Evolutionary conservation across 495 filamentous ascomycete species (phyloP).

Genomic region (Penicillium bialowiezense): DNA sequence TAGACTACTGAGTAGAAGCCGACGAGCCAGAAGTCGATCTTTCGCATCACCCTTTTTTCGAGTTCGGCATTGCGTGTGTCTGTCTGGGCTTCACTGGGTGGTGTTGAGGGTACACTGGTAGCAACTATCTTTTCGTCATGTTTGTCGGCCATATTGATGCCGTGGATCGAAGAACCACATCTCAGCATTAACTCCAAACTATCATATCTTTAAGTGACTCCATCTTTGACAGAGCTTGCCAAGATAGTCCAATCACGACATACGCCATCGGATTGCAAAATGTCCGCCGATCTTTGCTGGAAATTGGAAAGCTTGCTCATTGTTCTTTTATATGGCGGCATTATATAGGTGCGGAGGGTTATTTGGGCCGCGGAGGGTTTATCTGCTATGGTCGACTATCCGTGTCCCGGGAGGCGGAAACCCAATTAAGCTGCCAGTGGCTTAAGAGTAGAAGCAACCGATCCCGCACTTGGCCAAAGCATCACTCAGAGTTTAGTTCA

Average conservation of each 20-base stretch:
- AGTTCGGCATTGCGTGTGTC: constrained; percentile 10
- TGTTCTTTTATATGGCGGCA: neutral
- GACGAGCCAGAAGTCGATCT: constrained; percentile 42
- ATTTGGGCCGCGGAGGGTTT: neutral
- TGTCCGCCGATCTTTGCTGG: neutral
- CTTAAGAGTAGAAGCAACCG: neutral
- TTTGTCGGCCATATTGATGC: constrained; percentile 9
- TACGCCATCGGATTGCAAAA: neutral
- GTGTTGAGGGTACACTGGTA: constrained; percentile 6
- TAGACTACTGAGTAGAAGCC: constrained; percentile 43
- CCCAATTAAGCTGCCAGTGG: neutral
- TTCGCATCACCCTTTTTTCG: constrained; percentile 31
- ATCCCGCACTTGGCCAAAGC: neutral
- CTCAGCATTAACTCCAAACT: neutral
- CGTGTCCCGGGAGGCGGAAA: neutral
- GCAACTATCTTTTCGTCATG: constrained; percentile 1
- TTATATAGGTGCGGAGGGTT: neutral
- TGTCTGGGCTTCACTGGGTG: neutral
- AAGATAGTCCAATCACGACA: constrained; percentile 29
- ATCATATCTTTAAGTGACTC: neutral
- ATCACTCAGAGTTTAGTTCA: no score
- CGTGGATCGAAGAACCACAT: neutral
- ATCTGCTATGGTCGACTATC: neutral
- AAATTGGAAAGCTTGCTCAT: neutral
- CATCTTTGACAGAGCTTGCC: constrained; percentile 5